Percentiles rank a stretch among this genome's conserved stretches.
Conservation (phyloP, 1,139 yeast genomes). For the Saccharomycopsis hybrid region DNA sequence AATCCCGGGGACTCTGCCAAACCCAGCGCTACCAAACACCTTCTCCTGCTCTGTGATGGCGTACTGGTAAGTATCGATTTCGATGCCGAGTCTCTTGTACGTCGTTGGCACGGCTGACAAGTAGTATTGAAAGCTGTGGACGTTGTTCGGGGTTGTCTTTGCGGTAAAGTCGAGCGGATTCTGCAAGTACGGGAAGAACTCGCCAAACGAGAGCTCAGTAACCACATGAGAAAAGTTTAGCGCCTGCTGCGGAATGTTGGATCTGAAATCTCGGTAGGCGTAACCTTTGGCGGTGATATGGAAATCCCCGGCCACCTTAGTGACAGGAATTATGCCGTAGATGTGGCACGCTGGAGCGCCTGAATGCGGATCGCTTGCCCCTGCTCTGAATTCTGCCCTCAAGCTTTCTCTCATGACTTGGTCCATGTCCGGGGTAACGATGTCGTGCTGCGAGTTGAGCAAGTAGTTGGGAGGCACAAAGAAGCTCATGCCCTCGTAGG, state of each 20-base stretch:
- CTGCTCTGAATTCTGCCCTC: slow-evolving; percentile 52
- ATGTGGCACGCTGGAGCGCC: slow-evolving; percentile 82
- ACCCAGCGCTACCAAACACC: slow-evolving; percentile 23
- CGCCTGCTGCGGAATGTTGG: slow-evolving; percentile 40
- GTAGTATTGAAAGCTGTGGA: slow-evolving; percentile 54
- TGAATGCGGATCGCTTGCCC: slow-evolving; percentile 27
- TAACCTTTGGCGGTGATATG: slow-evolving; percentile 74
- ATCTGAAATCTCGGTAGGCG: slow-evolving; percentile 46
- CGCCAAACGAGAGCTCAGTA: slow-evolving; percentile 86
- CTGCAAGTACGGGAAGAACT: slow-evolving; percentile 74
- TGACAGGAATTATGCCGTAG: slow-evolving; percentile 81
- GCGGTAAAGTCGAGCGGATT: slow-evolving; percentile 82
- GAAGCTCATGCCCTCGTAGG: slow-evolving; percentile 56
- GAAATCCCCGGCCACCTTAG: slow-evolving; percentile 79
- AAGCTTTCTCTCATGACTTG: slow-evolving; percentile 58
- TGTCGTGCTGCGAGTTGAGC: slow-evolving; percentile 40
- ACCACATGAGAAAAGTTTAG: slow-evolving; percentile 81
- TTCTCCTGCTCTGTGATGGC: slow-evolving; percentile 57
- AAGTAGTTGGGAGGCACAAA: slow-evolving; percentile 43
- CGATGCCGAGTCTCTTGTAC: slow-evolving; percentile 64
- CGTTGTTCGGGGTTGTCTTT: slow-evolving; percentile 41
- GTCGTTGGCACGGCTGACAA: slow-evolving; percentile 80
- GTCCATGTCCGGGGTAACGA: slow-evolving; percentile 60
- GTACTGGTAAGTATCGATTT: slow-evolving; percentile 79
- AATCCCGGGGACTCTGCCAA: slow-evolving; percentile 57